Conservation (phyloP, 306 rosid species). For the Biancaea sappan region DNA sequence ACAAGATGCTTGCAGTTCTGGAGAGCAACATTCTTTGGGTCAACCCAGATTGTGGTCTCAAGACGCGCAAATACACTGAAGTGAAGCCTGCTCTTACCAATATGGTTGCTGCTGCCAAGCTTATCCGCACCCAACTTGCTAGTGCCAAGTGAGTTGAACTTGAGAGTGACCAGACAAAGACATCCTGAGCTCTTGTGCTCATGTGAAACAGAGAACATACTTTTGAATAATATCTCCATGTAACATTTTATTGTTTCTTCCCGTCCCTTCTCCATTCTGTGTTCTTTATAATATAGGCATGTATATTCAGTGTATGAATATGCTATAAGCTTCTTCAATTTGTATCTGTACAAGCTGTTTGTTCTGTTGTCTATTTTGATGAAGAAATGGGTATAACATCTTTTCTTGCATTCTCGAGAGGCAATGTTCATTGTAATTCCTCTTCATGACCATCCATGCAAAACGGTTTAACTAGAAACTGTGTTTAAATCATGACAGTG, state of each 20-base stretch:
- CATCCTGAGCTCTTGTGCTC: not conserved
- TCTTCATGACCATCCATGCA: not conserved
- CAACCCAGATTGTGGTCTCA: constrained; percentile 72
- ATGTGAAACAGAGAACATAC: not conserved
- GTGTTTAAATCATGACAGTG: too few species aligned
- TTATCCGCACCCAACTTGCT: constrained; percentile 47
- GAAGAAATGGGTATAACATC: not conserved
- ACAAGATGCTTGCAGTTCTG: constrained; percentile 61
- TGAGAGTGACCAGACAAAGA: not conserved
- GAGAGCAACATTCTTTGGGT: constrained; percentile 66
- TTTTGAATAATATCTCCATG: constrained; percentile 26
- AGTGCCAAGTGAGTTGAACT: constrained; percentile 42
- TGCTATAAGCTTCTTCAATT: not conserved
- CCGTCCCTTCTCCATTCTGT: not conserved
- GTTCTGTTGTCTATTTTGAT: not conserved
- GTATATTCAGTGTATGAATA: not conserved
- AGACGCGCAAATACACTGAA: constrained; percentile 61
- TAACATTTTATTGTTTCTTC: constrained; percentile 17
- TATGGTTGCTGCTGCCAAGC: constrained; percentile 71
- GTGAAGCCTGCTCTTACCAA: constrained; percentile 58
- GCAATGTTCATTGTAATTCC: not conserved
- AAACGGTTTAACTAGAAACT: not conserved
- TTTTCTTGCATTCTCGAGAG: not conserved
- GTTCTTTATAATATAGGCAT: constrained; percentile 2
- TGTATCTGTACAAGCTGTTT: not conserved